Percentiles rank a stretch among this genome's conserved stretches.
Conservation (phyloP, 2,329 filamentous ascomycete genomes). For the Trichoderma lentiforme region DNA sequence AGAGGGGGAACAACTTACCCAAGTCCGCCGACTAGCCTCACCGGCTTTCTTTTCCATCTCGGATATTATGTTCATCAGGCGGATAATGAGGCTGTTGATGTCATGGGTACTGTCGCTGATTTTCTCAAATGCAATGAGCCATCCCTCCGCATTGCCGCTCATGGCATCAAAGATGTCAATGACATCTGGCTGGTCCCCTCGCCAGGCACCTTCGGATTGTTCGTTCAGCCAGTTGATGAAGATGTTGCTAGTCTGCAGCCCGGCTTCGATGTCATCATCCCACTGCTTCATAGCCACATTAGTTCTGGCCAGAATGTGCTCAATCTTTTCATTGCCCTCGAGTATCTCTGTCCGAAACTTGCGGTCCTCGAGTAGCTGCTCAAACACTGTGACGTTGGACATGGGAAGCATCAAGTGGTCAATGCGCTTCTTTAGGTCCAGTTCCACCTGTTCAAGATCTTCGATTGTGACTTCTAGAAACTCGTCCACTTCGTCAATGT, state of each 20-base stretch:
- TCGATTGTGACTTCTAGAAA: conserved; percentile 84
- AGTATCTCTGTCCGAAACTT: conserved; percentile 79
- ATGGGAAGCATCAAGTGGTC: conserved; percentile 79
- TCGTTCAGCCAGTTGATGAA: conserved; percentile 72
- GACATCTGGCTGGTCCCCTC: conserved; percentile 59
- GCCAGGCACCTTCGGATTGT: conserved; percentile 60
- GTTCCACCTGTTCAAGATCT: conserved; percentile 73
- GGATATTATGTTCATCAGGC: conserved; percentile 71
- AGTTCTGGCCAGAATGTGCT: conserved; percentile 81
- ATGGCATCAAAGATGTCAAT: conserved; percentile 81
- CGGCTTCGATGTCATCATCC: conserved; percentile 74
- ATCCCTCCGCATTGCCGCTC: conserved; percentile 88
- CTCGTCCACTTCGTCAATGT: conserved; percentile 91
- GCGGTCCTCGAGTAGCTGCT: conserved; percentile 81
- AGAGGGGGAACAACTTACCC: conserved; percentile 49
- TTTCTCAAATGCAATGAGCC: conserved; percentile 75
- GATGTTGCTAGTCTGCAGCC: conserved; percentile 70
- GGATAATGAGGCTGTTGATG: conserved; percentile 66
- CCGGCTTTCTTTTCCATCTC: conserved; percentile 86
- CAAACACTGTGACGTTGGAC: conserved; percentile 77
- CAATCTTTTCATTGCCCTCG: conserved; percentile 84
- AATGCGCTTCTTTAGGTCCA: conserved; percentile 77
- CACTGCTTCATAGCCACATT: conserved; percentile 71
- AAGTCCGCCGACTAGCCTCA: conserved; percentile 73
- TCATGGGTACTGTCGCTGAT: conserved; percentile 70